Evolutionary conservation across 192 early-diverging fungal species (phyloP), one percentile per base, ranked within the genome.

Genomic region (Dissophora ornata): DNA sequence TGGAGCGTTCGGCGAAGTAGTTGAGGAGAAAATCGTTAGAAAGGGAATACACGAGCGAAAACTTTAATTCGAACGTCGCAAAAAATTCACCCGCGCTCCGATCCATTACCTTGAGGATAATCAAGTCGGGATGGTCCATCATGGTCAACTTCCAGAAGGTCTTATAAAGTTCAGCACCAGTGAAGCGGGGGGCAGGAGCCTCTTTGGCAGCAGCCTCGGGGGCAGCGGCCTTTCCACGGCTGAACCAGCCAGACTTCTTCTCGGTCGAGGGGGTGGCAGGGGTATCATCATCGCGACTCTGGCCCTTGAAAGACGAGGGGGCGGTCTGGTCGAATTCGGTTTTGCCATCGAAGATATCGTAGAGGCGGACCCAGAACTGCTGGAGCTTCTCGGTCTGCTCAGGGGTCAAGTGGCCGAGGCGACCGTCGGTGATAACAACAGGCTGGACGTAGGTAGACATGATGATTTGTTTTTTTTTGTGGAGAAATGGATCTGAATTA

Each of bases 341-440:
- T 67, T 62, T 82, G 56, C 77, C 75, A 21, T 82, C 71, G 68
- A 82, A 82, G 57, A 80, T 68, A 22, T 80, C 67, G 44, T 79
- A 64, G 18, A 84, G 63, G 22, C 68, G 68, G 18, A 49, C 44
- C 83, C 83, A 84, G 63, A 84, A 61, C 29, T 73, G 47, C 48
- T 84, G 81, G 47, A 84, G 68, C 30, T 68, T 71, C 51, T 63
- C 71, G 34, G 69, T 78, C 59, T 84, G 81, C 45, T 80, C 68
- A 30, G 68, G 46, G 36, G 81, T 84, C 56, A 84, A 62, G 64
- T 82, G 79, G 52, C 79, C 82, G 40, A 77, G 73, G 29, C 73
- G 73, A 29, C 73, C 73, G 47, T 77, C 64, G 59, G 73, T 77
- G 40, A 49, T 51, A 19, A 52, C 50, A 57, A 77, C 73, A 58